Percentiles rank a stretch among this genome's conserved stretches.
Conservation (phyloP, 176 grass and related monocot genomes). For the Bromus sterilis region DNA sequence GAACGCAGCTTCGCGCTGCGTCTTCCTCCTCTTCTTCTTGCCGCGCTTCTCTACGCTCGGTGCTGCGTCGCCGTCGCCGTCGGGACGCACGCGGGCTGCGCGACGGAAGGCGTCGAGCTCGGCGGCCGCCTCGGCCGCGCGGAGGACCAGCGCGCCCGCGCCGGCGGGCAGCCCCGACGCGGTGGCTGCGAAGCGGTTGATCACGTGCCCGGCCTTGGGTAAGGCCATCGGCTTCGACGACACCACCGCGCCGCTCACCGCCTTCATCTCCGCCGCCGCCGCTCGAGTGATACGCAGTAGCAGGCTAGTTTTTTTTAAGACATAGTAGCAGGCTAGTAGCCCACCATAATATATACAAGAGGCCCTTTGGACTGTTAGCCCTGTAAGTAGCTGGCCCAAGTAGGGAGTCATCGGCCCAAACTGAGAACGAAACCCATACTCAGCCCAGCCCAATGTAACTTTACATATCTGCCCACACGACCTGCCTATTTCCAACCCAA, state of each 20-base stretch:
- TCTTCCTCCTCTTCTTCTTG: background rate
- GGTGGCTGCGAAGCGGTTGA: background rate
- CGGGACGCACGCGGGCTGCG: background rate
- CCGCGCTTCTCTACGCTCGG: background rate
- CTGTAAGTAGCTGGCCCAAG: background rate
- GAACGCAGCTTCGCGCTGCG: background rate
- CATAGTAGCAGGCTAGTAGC: background rate
- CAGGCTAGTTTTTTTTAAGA: too few relatives aligned
- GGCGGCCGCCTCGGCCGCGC: background rate
- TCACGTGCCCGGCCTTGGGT: background rate
- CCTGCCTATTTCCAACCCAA: background rate
- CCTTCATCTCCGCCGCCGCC: constrained; percentile 12
- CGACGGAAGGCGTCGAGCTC: constrained; percentile 15
- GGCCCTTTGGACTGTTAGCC: background rate
- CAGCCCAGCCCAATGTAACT: background rate
- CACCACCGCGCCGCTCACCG: constrained; percentile 7
- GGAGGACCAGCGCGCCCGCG: background rate
- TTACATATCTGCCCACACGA: constrained; percentile 6
- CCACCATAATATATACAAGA: background rate
- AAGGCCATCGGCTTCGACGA: background rate
- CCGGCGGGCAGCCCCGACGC: background rate
- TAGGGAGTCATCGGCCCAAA: accelerated
- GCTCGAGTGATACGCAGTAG: background rate
- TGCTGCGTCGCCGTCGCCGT: background rate
- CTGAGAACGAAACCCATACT: background rate